A percentile compares a stretch with the other conserved stretches of the same genome.
Conservation (phyloP, 192 early-diverging fungal species). For the Powellomyces hirtus region DNA sequence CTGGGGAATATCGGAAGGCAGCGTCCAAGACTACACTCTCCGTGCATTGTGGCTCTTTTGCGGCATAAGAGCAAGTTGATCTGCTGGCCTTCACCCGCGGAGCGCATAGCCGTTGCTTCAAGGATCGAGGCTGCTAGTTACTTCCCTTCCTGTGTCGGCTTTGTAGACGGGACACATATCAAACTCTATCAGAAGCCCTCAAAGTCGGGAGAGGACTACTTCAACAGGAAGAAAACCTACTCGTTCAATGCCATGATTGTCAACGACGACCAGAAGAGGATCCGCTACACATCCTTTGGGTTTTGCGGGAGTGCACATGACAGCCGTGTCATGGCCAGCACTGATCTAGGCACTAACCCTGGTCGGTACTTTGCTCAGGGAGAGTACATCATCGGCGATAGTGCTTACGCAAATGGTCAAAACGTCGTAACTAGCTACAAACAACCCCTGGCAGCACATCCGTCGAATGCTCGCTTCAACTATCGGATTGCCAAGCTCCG, state of each 20-base stretch:
- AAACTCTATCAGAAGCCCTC: neutral
- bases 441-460: neutral
- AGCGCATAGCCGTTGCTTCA: neutral
- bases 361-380: neutral
- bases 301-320: neutral
- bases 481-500: neutral
- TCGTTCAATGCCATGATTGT: neutral
- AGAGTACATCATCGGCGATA: neutral
- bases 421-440: neutral
- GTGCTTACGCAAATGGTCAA: neutral
- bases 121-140: neutral
- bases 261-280: neutral
- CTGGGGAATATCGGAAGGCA: neutral
- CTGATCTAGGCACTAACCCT: neutral
- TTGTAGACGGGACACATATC: slow-evolving; percentile 2
- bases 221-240: slow-evolving; percentile 3
- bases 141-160: neutral
- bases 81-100: neutral
- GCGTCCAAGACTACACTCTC: neutral
- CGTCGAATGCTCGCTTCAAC: neutral
- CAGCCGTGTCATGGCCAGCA: neutral
- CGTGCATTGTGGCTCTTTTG: neutral
- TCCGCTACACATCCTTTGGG: neutral
- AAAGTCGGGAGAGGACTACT: neutral
- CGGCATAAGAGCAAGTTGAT: neutral